A percentile compares a stretch with the other conserved stretches of the same genome.
These are phyloP conservation scores for Colletotrichum chrysophilum DNA, from an alignment of 2,329 filamentous ascomycete genomes.

Conservation along the genomic window DNA sequence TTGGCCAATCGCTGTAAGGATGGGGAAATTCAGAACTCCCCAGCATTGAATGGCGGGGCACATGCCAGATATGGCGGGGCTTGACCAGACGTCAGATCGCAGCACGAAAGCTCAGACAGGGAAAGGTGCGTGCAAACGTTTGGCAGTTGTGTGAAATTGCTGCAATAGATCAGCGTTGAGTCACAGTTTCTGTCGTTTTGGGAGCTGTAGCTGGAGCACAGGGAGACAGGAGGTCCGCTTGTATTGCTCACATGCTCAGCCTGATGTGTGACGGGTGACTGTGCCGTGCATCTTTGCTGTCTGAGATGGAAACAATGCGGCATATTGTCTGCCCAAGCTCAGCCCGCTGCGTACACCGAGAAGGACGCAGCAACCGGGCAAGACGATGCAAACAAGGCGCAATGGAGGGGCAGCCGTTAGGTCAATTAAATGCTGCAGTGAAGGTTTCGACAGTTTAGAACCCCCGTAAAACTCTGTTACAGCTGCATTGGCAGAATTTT, in stretches of 20 bases:
- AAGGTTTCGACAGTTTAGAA: neutral
- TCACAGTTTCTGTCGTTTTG: neutral
- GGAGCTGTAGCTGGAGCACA: neutral
- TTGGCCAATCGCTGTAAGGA: slow-evolving; percentile 11
- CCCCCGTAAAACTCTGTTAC: slow-evolving; percentile 13
- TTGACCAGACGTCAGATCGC: slow-evolving; percentile 16
- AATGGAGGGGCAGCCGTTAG: neutral
- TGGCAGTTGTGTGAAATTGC: neutral
- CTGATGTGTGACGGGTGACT: neutral
- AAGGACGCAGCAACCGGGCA: neutral
- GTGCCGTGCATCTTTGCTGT: neutral
- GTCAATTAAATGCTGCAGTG: neutral
- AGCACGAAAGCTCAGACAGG: slow-evolving; percentile 14
- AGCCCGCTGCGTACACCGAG: neutral
- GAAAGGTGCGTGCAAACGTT: neutral
- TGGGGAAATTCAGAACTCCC: neutral
- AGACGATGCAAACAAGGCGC: neutral
- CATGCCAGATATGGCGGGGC: slow-evolving; percentile 14
- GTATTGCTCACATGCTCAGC: neutral
- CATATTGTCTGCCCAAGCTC: neutral
- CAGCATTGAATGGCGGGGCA: slow-evolving; percentile 8
- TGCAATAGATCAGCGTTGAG: neutral
- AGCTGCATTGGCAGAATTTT: slow-evolving; percentile 14
- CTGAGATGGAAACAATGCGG: neutral
- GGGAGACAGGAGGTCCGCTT: neutral